Conservation (phyloP, 768 basidiomycete species). For the Panaeolus papilionaceus region DNA sequence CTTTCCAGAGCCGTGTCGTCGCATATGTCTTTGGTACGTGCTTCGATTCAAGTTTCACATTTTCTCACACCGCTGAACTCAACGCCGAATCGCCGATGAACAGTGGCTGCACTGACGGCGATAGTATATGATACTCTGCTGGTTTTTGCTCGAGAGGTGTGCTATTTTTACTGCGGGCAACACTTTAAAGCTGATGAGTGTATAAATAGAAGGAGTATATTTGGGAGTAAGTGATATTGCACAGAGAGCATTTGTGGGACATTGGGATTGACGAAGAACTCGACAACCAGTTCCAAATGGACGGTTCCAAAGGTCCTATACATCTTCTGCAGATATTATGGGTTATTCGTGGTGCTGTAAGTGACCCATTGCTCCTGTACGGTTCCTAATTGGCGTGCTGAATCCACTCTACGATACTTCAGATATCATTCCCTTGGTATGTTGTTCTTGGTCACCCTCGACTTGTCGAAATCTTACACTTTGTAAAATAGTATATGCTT, state of each 20-base stretch:
- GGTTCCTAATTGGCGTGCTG: no score
- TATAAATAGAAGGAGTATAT: not conserved
- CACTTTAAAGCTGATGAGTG: not conserved
- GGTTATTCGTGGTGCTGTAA: not conserved
- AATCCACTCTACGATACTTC: not conserved
- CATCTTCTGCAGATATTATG: slow-evolving; percentile 7
- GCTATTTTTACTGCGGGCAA: not conserved
- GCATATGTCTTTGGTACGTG: not conserved
- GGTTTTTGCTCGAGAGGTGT: not conserved
- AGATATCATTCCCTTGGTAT: not conserved
- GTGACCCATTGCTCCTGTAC: not conserved
- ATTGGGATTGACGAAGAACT: not conserved
- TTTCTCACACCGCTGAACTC: not conserved
- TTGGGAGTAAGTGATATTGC: not conserved
- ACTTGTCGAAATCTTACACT: no score
- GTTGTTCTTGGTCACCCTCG: not conserved
- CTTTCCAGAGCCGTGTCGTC: not conserved
- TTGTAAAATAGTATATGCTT: not conserved
- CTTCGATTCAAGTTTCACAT: not conserved
- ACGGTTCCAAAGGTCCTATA: not conserved
- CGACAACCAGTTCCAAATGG: not conserved
- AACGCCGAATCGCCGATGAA: not conserved
- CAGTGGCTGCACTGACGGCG: not conserved
- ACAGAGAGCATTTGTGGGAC: not conserved
- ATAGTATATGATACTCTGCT: not conserved